Evolutionary conservation across 176 grass and related monocot genomes (phyloP).

Genomic region (Poa pratensis): DNA sequence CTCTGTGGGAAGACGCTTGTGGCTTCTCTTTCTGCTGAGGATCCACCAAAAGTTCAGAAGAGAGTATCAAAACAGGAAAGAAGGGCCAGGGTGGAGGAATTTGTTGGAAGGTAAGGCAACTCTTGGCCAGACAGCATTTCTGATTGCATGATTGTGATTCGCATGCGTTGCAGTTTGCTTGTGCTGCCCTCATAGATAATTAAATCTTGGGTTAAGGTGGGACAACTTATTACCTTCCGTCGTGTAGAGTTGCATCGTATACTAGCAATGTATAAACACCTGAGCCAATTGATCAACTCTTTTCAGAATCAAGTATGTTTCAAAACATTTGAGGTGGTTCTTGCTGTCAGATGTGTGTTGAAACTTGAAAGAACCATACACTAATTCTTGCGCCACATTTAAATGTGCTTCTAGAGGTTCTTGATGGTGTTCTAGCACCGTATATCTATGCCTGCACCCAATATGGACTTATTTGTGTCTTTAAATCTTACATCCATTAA

Average conservation of each 20-base stretch:
- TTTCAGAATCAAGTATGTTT: neutral
- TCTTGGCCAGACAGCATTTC: neutral
- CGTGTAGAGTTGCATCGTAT: neutral
- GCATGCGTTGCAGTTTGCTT: neutral
- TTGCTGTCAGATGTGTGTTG: too few relatives aligned
- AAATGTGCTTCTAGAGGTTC: constrained; percentile 3
- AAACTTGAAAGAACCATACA: neutral
- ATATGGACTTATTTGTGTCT: neutral
- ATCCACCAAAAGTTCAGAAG: constrained; percentile 24
- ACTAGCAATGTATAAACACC: neutral
- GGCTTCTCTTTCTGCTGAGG: constrained; percentile 28
- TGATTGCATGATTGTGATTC: neutral
- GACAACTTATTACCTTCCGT: neutral
- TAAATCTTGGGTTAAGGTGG: neutral
- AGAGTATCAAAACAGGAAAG: constrained; percentile 44
- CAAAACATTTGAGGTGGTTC: too few relatives aligned
- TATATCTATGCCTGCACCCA: neutral
- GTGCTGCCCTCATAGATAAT: neutral
- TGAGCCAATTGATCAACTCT: neutral
- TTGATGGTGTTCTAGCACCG: neutral
- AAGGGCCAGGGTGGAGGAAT: constrained; percentile 29
- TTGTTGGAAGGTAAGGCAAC: constrained; percentile 14
- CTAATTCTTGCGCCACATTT: neutral
- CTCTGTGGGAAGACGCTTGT: constrained; percentile 43
- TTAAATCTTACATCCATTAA: neutral